These are phyloP conservation scores for Geotrichum phurueaensis DNA, from an alignment of 1,139 yeast genomes.

Conservation along the genomic window DNA sequence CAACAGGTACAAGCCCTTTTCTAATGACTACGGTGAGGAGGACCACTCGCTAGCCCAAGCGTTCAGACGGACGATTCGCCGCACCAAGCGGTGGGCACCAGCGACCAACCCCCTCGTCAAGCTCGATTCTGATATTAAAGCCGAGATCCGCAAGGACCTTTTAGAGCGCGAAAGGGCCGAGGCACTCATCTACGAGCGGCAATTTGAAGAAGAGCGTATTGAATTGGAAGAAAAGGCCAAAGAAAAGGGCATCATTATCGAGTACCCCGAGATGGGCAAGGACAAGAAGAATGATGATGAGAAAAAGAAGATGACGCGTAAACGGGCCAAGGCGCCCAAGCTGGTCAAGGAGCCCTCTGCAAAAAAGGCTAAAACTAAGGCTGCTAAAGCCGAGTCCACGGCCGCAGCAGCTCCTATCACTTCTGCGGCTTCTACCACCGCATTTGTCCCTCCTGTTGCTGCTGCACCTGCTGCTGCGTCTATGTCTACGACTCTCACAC, in stretches of 20 bases:
- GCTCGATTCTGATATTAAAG: neutral
- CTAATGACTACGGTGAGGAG: slow-evolving; percentile 30
- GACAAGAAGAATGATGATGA: slow-evolving; percentile 5
- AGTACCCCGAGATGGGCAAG: neutral
- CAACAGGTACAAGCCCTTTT: neutral
- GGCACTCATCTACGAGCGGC: neutral
- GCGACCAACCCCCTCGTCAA: neutral
- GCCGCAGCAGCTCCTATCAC: slow-evolving; percentile 2
- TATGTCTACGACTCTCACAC: slow-evolving; percentile 2
- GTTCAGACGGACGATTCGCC: slow-evolving; percentile 25
- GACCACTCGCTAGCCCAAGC: slow-evolving; percentile 23
- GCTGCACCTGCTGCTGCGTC: slow-evolving; percentile 2
- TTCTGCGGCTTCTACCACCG: slow-evolving; percentile 4
- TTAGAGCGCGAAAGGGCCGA: slow-evolving; percentile 5
- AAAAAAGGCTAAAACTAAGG: slow-evolving; percentile 5
- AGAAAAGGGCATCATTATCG: neutral
- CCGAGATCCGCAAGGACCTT: neutral
- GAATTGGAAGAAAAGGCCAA: slow-evolving; percentile 6
- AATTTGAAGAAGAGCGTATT: slow-evolving; percentile 4
- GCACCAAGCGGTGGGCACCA: slow-evolving; percentile 25
- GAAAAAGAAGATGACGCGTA: neutral
- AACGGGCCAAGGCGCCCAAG: slow-evolving; percentile 3
- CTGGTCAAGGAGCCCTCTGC: neutral
- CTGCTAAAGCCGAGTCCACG: neutral
- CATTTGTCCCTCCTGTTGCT: neutral